Evolutionary conservation across 1,139 yeast genomes (phyloP).

Genomic region (Kazachstania sp.): DNA sequence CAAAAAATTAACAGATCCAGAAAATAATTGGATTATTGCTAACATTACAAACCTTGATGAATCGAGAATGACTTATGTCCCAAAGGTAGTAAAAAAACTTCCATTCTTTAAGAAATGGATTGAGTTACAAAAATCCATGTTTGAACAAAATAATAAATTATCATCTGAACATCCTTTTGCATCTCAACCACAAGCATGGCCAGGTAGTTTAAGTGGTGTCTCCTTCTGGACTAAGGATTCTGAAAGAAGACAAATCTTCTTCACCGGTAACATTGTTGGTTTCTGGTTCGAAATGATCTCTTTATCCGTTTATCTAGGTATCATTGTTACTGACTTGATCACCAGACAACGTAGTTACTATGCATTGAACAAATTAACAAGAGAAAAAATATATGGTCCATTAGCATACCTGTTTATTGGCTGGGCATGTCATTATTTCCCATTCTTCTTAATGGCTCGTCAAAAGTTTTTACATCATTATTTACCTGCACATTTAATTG

Average conservation of each 20-base stretch:
- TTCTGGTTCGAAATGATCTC: conserved; percentile 81
- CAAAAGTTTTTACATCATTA: conserved; percentile 93
- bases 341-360: conserved; percentile 63
- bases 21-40: conserved; percentile 71
- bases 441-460: conserved; percentile 86
- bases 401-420: conserved; percentile 79
- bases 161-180: conserved; percentile 93
- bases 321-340: conserved; percentile 63
- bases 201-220: conserved; percentile 83
- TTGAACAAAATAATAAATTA: conserved; percentile 81
- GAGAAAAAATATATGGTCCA: conserved; percentile 70
- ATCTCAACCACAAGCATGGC: conserved; percentile 90
- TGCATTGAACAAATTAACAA: conserved; percentile 52
- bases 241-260: conserved; percentile 66
- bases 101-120: conserved; percentile 82
- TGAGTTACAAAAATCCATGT: conserved; percentile 84
- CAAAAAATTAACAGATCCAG: conserved; percentile 60
- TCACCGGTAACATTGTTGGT: conserved; percentile 83
- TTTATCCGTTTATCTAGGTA: conserved; percentile 56
- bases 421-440: conserved; percentile 83
- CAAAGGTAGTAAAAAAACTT: conserved; percentile 46
- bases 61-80: conserved; percentile 48
- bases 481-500: conserved; percentile 89
- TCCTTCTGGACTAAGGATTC: conserved; percentile 87
- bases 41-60: conserved; percentile 60